Percentiles rank a stretch among this genome's conserved stretches.
These are phyloP conservation scores for Trematosphaeria pertusa DNA, from an alignment of 2,329 filamentous ascomycete genomes.

Conservation along the genomic window DNA sequence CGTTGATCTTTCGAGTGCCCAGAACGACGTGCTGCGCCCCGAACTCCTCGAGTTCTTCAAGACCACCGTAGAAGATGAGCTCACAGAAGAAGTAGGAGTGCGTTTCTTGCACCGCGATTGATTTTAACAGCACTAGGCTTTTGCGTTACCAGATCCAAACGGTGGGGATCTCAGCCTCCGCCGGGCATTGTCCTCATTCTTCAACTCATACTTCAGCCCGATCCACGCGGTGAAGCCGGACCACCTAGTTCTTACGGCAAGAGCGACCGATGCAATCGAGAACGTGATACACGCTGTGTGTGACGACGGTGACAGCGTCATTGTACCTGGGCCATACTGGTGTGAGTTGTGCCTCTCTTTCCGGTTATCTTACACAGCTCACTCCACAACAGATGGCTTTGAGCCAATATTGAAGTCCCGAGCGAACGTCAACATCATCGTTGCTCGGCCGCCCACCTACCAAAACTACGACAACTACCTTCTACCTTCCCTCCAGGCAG, in stretches of 20 bases:
- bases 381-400: conserved; percentile 28
- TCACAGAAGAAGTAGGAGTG: conserved; percentile 24
- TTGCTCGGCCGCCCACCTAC: conserved; percentile 37
- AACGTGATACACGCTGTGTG: conserved; percentile 36
- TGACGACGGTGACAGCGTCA: conserved; percentile 39
- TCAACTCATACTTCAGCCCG: conserved; percentile 35
- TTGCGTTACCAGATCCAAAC: conserved; percentile 22
- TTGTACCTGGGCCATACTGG: conserved; percentile 42
- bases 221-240: conserved; percentile 33
- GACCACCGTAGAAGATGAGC: conserved; percentile 30
- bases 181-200: conserved; percentile 33
- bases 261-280: conserved; percentile 36
- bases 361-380: conserved; percentile 1
- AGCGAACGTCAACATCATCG: conserved; percentile 33
- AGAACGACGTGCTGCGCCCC: conserved; percentile 34
- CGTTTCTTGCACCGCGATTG: not conserved
- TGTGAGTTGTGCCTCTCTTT: conserved; percentile 34
- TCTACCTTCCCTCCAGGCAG: conserved; percentile 36
- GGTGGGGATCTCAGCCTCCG: conserved; percentile 28
- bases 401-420: conserved; percentile 24
- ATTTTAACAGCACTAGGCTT: conserved; percentile 19
- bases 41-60: conserved; percentile 39
- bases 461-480: conserved; percentile 41
- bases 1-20: conserved; percentile 34
- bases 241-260: conserved; percentile 37